Percentiles rank a stretch among this genome's conserved stretches.
Evolutionary conservation across 2,329 filamentous ascomycete species (phyloP).

Genomic region (Paecilomyces variotii): DNA sequence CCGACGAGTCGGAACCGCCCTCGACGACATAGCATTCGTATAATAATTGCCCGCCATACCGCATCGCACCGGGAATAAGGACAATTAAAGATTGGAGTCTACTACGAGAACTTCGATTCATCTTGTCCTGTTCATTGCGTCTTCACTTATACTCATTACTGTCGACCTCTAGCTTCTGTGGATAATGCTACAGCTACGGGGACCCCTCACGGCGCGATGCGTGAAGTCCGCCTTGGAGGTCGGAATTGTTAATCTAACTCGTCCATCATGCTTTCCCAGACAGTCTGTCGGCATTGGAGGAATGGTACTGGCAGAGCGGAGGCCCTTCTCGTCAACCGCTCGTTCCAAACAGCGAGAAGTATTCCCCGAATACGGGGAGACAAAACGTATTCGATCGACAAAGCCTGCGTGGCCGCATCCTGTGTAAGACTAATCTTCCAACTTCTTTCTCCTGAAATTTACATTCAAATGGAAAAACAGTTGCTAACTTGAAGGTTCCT

Average conservation of each 20-base stretch:
- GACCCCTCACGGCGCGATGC: background rate
- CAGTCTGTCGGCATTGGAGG: background rate
- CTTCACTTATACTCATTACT: background rate
- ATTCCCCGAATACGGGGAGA: slow-evolving; percentile 54
- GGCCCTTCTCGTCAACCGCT: background rate
- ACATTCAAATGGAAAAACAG: background rate
- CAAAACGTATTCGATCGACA: slow-evolving; percentile 54
- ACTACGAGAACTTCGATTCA: background rate
- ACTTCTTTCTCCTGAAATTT: background rate
- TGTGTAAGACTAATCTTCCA: slow-evolving; percentile 27
- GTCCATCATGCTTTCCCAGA: background rate
- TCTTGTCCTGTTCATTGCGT: background rate
- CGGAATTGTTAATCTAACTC: background rate
- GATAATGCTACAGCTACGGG: background rate
- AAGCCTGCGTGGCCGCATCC: slow-evolving; percentile 63
- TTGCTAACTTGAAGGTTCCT: slow-evolving; percentile 7
- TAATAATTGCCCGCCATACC: background rate
- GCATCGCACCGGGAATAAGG: background rate
- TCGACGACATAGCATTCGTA: background rate
- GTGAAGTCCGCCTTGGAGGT: background rate
- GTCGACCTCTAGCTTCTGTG: background rate
- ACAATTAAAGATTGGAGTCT: background rate
- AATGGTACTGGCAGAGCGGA: background rate
- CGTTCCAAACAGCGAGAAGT: slow-evolving; percentile 16
- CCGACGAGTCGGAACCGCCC: background rate